These are phyloP conservation scores for Leccinellum albellum DNA, from an alignment of 768 basidiomycete species.

Conservation along the genomic window DNA sequence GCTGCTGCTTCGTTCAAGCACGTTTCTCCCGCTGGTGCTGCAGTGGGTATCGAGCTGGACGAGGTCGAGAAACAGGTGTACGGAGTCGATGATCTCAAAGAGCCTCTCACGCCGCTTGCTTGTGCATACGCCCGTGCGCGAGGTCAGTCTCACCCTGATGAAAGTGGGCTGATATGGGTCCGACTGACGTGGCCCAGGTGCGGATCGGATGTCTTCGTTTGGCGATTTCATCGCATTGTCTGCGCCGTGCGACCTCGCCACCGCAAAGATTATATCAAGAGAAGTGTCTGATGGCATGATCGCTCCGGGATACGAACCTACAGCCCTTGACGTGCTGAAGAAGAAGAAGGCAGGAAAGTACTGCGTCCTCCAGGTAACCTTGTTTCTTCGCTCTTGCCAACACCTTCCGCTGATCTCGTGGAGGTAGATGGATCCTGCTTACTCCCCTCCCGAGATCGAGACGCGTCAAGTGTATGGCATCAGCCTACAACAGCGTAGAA, in stretches of 20 bases:
- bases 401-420: conserved; percentile 5
- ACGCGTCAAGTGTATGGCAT: conserved; percentile 96
- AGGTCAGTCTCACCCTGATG: conserved; percentile 42
- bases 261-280: conserved; percentile 95
- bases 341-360: conserved; percentile 99
- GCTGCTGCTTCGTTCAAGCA: conserved; percentile 99
- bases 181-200: conserved; percentile 47
- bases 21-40: conserved; percentile 96
- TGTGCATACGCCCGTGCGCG: conserved; percentile 94
- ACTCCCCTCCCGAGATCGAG: conserved; percentile 75
- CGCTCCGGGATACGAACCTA: conserved; percentile 85
- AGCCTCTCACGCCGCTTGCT: conserved; percentile 83
- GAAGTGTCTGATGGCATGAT: conserved; percentile 99
- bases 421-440: conserved; percentile 87
- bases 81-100: conserved; percentile 93
- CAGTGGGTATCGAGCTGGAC: conserved; percentile 80
- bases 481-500: conserved; percentile 83
- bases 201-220: conserved; percentile 99
- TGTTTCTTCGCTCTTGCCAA: neutral
- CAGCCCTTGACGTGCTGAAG: conserved; percentile 83
- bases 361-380: conserved; percentile 83
- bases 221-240: conserved; percentile 98
- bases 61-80: conserved; percentile 91
- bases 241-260: conserved; percentile 86
- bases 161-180: neutral